Evolutionary conservation across 139 green algal genomes (phyloP).

Genomic region (Spirogloea muscicola): DNA sequence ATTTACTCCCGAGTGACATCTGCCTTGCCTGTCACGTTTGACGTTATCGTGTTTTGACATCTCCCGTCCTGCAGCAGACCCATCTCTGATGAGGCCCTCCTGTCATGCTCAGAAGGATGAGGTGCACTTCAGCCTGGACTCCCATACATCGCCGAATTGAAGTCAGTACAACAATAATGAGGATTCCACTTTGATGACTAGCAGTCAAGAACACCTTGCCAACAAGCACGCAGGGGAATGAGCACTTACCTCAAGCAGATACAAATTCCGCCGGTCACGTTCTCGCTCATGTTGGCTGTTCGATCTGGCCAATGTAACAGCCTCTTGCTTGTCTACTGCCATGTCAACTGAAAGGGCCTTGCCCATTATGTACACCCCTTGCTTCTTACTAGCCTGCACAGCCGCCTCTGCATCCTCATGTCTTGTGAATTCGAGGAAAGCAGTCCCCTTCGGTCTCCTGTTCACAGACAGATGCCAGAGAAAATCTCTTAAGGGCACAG

Average conservation of each 20-base stretch:
- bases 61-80: slow-evolving; percentile 31
- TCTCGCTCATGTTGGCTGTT: slow-evolving; percentile 17
- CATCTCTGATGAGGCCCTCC: slow-evolving; percentile 65
- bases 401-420: background rate
- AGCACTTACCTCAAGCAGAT: slow-evolving; percentile 85
- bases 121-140: no score
- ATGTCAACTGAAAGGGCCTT: slow-evolving; percentile 64
- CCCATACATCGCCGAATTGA: no score
- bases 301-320: slow-evolving; percentile 13
- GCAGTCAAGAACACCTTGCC: no score
- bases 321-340: slow-evolving; percentile 66
- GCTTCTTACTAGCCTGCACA: no score
- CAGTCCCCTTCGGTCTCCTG: slow-evolving; percentile 29
- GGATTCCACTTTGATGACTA: no score
- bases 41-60: slow-evolving; percentile 71
- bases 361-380: no score
- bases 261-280: slow-evolving; percentile 78
- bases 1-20: no score
- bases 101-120: no score
- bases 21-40: slow-evolving; percentile 63
- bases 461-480: background rate
- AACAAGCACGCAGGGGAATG: no score
- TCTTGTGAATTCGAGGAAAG: slow-evolving; percentile 30
- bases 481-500: slow-evolving; percentile 8
- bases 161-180: no score